Percentiles rank a stretch among this genome's conserved stretches.
phyloP scores from a whole-genome alignment of 768 basidiomycete genomes.

The Tricholoma terreum region DNA sequence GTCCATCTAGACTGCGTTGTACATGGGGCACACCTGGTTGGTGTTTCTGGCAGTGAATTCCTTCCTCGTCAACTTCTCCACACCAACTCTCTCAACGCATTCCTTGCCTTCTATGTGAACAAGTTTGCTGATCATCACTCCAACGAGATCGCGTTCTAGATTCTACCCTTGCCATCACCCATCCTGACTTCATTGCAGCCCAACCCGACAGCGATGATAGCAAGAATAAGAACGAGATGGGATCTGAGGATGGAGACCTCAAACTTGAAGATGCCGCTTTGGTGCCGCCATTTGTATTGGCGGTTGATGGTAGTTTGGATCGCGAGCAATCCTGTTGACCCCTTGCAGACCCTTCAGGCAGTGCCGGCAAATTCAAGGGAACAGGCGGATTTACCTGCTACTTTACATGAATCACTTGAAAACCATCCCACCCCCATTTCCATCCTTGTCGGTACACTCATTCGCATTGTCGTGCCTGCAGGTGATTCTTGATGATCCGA shows the following conservation, averaged over 20 bases:
- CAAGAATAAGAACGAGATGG: not conserved
- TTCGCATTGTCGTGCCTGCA: conserved; percentile 71
- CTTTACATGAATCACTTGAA: conserved; percentile 82
- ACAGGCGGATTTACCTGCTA: conserved; percentile 78
- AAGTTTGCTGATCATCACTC: conserved; percentile 31
- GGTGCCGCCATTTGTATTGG: too few relatives aligned
- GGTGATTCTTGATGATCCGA: conserved; percentile 75
- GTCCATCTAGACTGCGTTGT: conserved; percentile 27
- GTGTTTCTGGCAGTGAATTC: conserved; percentile 19
- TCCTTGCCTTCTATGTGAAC: conserved; percentile 26
- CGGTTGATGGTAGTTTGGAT: conserved; percentile 35
- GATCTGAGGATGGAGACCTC: not conserved
- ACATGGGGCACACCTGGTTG: conserved; percentile 27
- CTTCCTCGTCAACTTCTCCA: conserved; percentile 21
- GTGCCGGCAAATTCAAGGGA: conserved; percentile 81
- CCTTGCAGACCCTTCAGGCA: conserved; percentile 74
- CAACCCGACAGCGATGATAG: not conserved
- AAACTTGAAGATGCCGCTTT: too few relatives aligned
- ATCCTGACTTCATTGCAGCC: not conserved
- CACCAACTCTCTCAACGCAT: conserved; percentile 20
- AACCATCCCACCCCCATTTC: conserved; percentile 76
- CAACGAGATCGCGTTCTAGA: conserved; percentile 24
- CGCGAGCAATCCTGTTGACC: conserved; percentile 73
- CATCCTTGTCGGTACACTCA: conserved; percentile 77
- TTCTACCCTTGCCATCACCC: not conserved